Evolutionary conservation across 2,329 filamentous ascomycete species (phyloP).

Genomic region (Keithomyces neogunnii): DNA sequence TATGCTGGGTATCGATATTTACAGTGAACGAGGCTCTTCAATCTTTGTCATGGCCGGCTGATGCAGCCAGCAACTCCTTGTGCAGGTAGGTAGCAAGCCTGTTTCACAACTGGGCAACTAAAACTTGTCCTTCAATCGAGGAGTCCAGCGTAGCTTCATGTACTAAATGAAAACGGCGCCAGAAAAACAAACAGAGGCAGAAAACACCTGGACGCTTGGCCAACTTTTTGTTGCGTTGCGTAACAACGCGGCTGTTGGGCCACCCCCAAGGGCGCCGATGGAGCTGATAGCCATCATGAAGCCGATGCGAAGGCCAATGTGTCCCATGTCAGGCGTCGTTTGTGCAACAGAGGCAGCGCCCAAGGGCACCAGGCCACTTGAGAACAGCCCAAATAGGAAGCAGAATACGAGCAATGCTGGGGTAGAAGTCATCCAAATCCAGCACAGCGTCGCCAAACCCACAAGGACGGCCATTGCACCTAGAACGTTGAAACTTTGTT

Average conservation of each 20-base stretch:
- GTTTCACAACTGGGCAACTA: neutral
- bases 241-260: conserved; percentile 15
- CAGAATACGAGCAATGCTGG: conserved; percentile 14
- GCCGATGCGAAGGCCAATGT: conserved; percentile 22
- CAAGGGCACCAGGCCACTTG: conserved; percentile 25
- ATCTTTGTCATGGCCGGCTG: no score
- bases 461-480: conserved; percentile 13
- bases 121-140: conserved; percentile 5
- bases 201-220: conserved; percentile 10
- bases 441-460: conserved; percentile 20
- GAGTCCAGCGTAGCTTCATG: conserved; percentile 9
- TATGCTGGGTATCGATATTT: no score
- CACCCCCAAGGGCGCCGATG: conserved; percentile 15
- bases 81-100: neutral
- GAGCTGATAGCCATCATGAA: conserved; percentile 23
- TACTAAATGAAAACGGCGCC: conserved; percentile 10
- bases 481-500: conserved; percentile 31
- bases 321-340: conserved; percentile 18
- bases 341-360: conserved; percentile 22
- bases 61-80: no score
- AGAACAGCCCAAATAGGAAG: conserved; percentile 20
- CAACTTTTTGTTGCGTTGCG: conserved; percentile 8
- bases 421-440: conserved; percentile 17
- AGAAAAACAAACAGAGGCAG: conserved; percentile 1
- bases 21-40: no score